Evolutionary conservation across 164 flowering plant species (phyloP).

Genomic region (Magnolia kwangsiensis): DNA sequence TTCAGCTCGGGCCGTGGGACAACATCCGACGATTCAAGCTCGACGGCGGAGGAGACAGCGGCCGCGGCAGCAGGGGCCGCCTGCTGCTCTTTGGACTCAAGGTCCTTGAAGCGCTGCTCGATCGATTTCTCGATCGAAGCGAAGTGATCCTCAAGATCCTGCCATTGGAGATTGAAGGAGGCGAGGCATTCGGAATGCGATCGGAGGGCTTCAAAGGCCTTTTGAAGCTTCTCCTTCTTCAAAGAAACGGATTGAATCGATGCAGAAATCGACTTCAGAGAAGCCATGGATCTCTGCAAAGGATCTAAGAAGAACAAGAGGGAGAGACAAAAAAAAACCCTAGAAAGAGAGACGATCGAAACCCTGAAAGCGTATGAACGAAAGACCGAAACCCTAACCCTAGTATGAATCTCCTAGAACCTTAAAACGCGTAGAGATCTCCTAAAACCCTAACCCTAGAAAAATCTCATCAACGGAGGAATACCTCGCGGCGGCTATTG

Average conservation of each 20-base stretch:
- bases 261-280: constrained; percentile 30
- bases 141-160: constrained; percentile 61
- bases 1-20: constrained; percentile 38
- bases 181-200: constrained; percentile 37
- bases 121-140: constrained; percentile 35
- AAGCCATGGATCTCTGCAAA: constrained; percentile 6
- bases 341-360: not conserved
- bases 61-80: not conserved
- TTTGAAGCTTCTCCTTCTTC: constrained; percentile 38
- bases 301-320: not conserved
- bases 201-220: constrained; percentile 41
- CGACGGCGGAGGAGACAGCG: not conserved
- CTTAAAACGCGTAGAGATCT: not conserved
- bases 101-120: constrained; percentile 20
- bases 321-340: not conserved
- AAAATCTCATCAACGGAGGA: too few species aligned
- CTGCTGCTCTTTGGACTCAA: constrained; percentile 15
- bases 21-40: not conserved
- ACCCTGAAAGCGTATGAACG: not conserved
- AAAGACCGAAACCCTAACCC: not conserved
- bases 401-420: not conserved
- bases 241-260: constrained; percentile 30
- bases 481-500: too few species aligned
- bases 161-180: constrained; percentile 51
- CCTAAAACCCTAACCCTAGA: not conserved